Evolutionary conservation across 140 eudicot species (phyloP).

Genomic region (Senecio squalidus): DNA sequence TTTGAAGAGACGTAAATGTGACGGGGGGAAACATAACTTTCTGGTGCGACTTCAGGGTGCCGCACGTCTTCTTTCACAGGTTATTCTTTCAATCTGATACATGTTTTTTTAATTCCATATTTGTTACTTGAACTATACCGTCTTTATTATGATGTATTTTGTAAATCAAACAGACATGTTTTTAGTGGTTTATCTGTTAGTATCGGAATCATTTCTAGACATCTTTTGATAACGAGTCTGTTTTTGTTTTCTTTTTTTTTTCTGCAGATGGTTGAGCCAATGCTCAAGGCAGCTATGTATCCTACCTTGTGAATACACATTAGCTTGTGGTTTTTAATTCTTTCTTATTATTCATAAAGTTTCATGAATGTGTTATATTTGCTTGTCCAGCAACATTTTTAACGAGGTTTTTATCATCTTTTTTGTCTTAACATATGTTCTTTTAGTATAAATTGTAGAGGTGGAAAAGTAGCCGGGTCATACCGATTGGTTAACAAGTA

Average conservation of each 20-base stretch:
- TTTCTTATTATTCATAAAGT: neutral
- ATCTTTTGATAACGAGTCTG: neutral
- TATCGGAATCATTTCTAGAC: neutral
- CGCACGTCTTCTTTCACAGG: conserved; percentile 73
- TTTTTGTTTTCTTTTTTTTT: neutral
- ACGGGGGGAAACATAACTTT: conserved; percentile 47
- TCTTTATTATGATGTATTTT: too few relatives aligned
- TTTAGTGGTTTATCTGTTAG: neutral
- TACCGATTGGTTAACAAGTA: neutral
- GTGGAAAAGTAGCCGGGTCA: neutral
- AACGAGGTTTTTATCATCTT: conserved; percentile 6
- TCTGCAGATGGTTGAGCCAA: conserved; percentile 85
- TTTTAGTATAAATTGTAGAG: neutral
- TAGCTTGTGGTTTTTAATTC: conserved; percentile 2
- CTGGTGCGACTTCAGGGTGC: conserved; percentile 72
- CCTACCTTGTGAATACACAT: conserved; percentile 28
- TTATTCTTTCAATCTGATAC: neutral
- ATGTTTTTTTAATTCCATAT: too few relatives aligned
- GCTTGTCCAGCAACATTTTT: too few relatives aligned
- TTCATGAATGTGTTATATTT: neutral
- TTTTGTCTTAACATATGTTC: neutral
- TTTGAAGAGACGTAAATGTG: conserved; percentile 58
- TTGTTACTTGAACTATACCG: neutral
- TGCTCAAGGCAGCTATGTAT: conserved; percentile 91
- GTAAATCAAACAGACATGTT: neutral